Evolutionary conservation across 2,329 filamentous ascomycete species (phyloP).

Genomic region (Cercospora beticola): DNA sequence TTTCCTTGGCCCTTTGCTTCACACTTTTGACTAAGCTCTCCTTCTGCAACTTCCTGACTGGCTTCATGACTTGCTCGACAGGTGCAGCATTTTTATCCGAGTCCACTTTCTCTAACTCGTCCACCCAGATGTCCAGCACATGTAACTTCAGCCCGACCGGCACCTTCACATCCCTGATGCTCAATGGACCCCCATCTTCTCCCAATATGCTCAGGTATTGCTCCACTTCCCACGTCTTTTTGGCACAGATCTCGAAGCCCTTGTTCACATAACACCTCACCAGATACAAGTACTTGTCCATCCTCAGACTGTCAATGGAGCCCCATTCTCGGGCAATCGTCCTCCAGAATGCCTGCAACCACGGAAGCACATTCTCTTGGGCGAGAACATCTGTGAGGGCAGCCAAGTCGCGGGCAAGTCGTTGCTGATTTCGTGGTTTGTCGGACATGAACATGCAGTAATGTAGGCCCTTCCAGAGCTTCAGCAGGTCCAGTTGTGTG

Average conservation of each 20-base stretch:
- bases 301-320: slow-evolving; percentile 53
- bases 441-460: slow-evolving; percentile 90
- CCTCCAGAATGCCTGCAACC: slow-evolving; percentile 52
- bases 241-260: slow-evolving; percentile 56
- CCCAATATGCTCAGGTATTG: slow-evolving; percentile 51
- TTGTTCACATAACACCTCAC: slow-evolving; percentile 75
- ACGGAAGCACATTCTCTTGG: slow-evolving; percentile 41
- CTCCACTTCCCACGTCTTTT: slow-evolving; percentile 37
- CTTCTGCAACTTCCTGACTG: slow-evolving; percentile 58
- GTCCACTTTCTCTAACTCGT: slow-evolving; percentile 76
- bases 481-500: slow-evolving; percentile 69
- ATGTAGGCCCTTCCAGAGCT: slow-evolving; percentile 94
- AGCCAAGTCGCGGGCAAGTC: slow-evolving; percentile 75
- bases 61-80: slow-evolving; percentile 53
- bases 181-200: slow-evolving; percentile 45
- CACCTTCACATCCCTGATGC: slow-evolving; percentile 55
- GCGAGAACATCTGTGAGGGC: slow-evolving; percentile 62
- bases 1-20: slow-evolving; percentile 66
- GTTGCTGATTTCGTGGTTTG: slow-evolving; percentile 82
- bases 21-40: slow-evolving; percentile 68
- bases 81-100: slow-evolving; percentile 39
- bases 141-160: slow-evolving; percentile 85
- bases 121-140: slow-evolving; percentile 84
- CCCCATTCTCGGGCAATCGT: slow-evolving; percentile 55
- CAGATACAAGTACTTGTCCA: slow-evolving; percentile 91